Percentiles rank a stretch among this genome's conserved stretches.
Evolutionary conservation across 345 rosid genomes (phyloP).

Genomic region (Atalantia buxifolia): DNA sequence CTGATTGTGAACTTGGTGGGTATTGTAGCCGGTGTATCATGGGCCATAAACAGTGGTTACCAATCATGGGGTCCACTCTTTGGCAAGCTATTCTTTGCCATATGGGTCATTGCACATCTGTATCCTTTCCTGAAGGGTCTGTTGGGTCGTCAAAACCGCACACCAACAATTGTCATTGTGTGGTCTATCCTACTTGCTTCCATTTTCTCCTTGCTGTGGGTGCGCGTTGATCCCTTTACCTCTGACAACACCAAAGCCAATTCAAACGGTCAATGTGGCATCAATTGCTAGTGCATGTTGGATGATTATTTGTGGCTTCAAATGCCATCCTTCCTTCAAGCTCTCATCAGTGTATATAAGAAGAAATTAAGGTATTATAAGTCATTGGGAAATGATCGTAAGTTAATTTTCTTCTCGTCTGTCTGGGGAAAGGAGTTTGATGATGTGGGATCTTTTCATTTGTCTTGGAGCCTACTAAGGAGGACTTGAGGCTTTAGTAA

Average conservation of each 20-base stretch:
- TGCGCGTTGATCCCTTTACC: conserved; percentile 88
- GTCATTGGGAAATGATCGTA: not conserved
- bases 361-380: not conserved
- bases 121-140: conserved; percentile 99
- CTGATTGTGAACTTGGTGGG: conserved; percentile 85
- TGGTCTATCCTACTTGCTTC: conserved; percentile 98
- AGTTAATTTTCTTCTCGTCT: not conserved
- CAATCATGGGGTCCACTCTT: conserved; percentile 99
- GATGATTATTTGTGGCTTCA: not conserved
- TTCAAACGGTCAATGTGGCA: conserved; percentile 66
- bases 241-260: conserved; percentile 41
- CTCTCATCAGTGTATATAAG: conserved; percentile 24
- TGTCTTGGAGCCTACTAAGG: not conserved
- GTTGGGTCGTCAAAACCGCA: conserved; percentile 92
- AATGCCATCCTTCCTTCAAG: conserved; percentile 5
- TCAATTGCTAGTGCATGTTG: conserved; percentile 39
- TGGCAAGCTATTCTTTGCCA: conserved; percentile 92
- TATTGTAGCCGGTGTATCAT: conserved; percentile 98
- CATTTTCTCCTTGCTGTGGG: conserved; percentile 99
- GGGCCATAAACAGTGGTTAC: conserved; percentile 93
- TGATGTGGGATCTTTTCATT: not conserved
- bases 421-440: conserved; percentile 6
- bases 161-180: conserved; percentile 95
- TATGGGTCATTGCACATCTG: conserved; percentile 97
- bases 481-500: not conserved